Percentiles rank a stretch among this genome's conserved stretches.
These are phyloP conservation scores for Erysimum cheiranthoides DNA, from an alignment of 345 rosid genomes.

Conservation along the genomic window DNA sequence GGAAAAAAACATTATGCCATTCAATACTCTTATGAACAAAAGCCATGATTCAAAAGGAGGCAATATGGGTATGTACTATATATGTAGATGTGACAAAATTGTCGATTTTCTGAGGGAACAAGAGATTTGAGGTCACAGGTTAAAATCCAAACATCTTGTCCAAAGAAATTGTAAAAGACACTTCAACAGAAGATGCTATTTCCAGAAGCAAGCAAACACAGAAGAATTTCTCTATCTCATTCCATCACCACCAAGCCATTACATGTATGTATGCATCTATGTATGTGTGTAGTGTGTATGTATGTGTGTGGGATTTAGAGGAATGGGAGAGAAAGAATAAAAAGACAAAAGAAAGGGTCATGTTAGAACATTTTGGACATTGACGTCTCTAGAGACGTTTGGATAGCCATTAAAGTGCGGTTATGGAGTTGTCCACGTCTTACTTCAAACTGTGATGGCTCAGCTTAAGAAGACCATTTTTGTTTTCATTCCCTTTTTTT, in stretches of 20 bases:
- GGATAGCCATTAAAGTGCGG: slow-evolving; percentile 47
- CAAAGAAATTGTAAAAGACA: slow-evolving; percentile 30
- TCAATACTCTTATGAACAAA: slow-evolving; percentile 1
- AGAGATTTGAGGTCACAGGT: slow-evolving; percentile 30
- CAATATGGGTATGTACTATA: not conserved
- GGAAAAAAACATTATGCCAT: not conserved
- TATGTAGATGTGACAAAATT: slow-evolving; percentile 20
- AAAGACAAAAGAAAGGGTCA: slow-evolving; percentile 26
- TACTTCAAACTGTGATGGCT: slow-evolving; percentile 25
- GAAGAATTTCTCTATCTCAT: slow-evolving; percentile 20
- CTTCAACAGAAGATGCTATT: slow-evolving; percentile 39
- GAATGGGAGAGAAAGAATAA: slow-evolving; percentile 39
- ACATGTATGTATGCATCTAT: not conserved
- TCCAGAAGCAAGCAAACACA: slow-evolving; percentile 41
- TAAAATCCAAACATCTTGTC: slow-evolving; percentile 36
- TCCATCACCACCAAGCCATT: slow-evolving; percentile 28
- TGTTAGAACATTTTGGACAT: slow-evolving; percentile 35
- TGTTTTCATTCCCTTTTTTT: not conserved
- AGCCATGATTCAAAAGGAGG: slow-evolving; percentile 12
- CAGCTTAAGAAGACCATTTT: slow-evolving; percentile 13
- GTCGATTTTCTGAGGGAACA: slow-evolving; percentile 37
- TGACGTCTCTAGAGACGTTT: slow-evolving; percentile 41
- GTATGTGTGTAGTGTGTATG: slow-evolving; percentile 3
- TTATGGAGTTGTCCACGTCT: slow-evolving; percentile 45
- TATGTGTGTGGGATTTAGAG: slow-evolving; percentile 37